phyloP scores from a whole-genome alignment of 2,329 filamentous ascomycete species.

The Fusarium oxysporum region DNA sequence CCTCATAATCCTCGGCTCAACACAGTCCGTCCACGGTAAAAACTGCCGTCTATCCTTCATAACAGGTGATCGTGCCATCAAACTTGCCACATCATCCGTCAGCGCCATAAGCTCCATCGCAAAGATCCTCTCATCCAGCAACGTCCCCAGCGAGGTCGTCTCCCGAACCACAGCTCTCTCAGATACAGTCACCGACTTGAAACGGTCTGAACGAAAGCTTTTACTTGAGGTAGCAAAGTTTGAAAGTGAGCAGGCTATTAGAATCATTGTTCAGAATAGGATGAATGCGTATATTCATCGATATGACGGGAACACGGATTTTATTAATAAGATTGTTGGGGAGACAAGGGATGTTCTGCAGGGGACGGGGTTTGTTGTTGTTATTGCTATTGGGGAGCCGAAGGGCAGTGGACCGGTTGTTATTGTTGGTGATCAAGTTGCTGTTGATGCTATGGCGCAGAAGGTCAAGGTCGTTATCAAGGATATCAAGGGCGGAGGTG shows the following conservation, averaged over 20 bases:
- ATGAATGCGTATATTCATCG: conserved; percentile 44
- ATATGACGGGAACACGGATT: conserved; percentile 43
- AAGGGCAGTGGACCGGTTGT: conserved; percentile 42
- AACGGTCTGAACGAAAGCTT: conserved; percentile 45
- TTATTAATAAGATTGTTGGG: conserved; percentile 46
- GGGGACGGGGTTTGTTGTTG: conserved; percentile 27
- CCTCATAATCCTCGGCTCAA: conserved; percentile 45
- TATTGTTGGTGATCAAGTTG: conserved; percentile 39
- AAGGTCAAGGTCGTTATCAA: conserved; percentile 34
- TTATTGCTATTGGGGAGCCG: conserved; percentile 45
- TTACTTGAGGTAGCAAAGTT: conserved; percentile 46
- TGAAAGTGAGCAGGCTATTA: conserved; percentile 42
- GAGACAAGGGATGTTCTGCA: conserved; percentile 39
- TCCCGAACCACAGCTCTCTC: conserved; percentile 21
- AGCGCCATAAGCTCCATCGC: conserved; percentile 41
- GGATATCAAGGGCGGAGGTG: conserved; percentile 47
- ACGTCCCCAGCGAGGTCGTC: conserved; percentile 37
- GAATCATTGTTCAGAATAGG: conserved; percentile 12
- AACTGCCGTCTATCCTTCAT: conserved; percentile 49
- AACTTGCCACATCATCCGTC: conserved; percentile 38
- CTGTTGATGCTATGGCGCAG: conserved; percentile 30
- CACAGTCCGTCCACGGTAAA: conserved; percentile 47
- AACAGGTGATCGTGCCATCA: conserved; percentile 45
- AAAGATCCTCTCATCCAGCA: conserved; percentile 43
- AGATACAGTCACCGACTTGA: conserved; percentile 34